These are phyloP conservation scores for Chenopodium quinoa DNA, from an alignment of 148 eudicot genomes.

Conservation along the genomic window DNA sequence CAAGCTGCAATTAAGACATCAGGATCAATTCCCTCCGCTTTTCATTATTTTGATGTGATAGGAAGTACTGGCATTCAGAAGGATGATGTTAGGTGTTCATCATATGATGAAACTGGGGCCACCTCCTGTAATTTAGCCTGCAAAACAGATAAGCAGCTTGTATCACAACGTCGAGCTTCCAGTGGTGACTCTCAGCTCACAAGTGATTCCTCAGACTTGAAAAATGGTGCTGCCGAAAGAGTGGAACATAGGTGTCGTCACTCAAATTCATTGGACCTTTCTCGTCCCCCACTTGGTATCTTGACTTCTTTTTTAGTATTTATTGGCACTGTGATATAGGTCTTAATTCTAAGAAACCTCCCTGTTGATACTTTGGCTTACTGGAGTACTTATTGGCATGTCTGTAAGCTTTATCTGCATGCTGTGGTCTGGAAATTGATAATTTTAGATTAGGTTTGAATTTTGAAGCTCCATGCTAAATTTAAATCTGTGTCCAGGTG, in stretches of 20 bases:
- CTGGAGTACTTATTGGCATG: neutral
- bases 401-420: neutral
- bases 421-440: neutral
- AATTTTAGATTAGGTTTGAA: neutral
- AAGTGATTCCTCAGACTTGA: constrained; percentile 30
- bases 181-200: constrained; percentile 39
- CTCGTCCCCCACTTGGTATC: constrained; percentile 36
- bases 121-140: constrained; percentile 26
- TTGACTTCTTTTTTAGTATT: neutral
- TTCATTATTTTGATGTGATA: neutral
- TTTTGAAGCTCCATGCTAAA: neutral
- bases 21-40: constrained; percentile 12
- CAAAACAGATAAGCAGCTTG: constrained; percentile 22
- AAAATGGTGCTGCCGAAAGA: constrained; percentile 16
- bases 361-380: constrained; percentile 5
- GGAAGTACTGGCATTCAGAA: constrained; percentile 8
- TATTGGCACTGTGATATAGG: neutral
- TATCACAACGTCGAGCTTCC: constrained; percentile 26
- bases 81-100: constrained; percentile 26
- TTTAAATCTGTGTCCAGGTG: constrained; percentile 29
- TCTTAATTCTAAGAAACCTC: neutral
- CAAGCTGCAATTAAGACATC: constrained; percentile 12
- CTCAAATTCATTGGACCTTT: constrained; percentile 27
- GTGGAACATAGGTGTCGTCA: constrained; percentile 19
- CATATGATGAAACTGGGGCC: constrained; percentile 24